These are phyloP conservation scores for Cytospora chrysosperma DNA, from an alignment of 2,329 filamentous ascomycete species.

Conservation along the genomic window DNA sequence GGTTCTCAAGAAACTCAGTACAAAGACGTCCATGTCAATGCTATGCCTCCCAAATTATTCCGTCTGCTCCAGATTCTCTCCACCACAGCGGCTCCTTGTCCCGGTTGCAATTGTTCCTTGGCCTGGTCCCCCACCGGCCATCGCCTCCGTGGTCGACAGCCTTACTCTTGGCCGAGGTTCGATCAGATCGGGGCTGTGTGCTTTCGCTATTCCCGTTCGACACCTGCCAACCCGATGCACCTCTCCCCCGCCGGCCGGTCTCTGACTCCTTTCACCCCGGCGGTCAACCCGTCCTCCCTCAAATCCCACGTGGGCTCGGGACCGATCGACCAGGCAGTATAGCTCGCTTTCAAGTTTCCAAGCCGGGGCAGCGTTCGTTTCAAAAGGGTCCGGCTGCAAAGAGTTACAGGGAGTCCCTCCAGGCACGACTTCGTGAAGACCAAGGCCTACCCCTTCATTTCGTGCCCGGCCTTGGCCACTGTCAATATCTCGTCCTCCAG, in stretches of 20 bases:
- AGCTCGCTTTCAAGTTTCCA: neutral
- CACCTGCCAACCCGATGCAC: neutral
- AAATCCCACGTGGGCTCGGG: neutral
- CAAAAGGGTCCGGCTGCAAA: neutral
- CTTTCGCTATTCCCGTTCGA: neutral
- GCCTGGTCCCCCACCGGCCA: neutral
- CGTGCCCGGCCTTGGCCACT: constrained; percentile 82
- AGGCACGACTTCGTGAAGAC: neutral
- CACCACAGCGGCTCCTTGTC: neutral
- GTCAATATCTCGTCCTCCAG: constrained; percentile 77
- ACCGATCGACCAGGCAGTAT: neutral
- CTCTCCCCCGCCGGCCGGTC: neutral
- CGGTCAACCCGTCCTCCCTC: neutral
- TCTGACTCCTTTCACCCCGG: neutral
- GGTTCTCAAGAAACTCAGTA: neutral
- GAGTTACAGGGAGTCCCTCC: neutral
- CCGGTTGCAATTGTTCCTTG: neutral
- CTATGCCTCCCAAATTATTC: neutral
- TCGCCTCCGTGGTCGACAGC: neutral
- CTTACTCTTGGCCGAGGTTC: neutral
- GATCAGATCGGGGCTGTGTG: neutral
- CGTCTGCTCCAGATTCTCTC: neutral
- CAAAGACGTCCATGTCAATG: neutral
- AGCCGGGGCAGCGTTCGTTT: neutral
- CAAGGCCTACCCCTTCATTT: constrained; percentile 29